Evolutionary conservation across 176 grass and related monocot genomes (phyloP).

Genomic region (Stipa capillata): DNA sequence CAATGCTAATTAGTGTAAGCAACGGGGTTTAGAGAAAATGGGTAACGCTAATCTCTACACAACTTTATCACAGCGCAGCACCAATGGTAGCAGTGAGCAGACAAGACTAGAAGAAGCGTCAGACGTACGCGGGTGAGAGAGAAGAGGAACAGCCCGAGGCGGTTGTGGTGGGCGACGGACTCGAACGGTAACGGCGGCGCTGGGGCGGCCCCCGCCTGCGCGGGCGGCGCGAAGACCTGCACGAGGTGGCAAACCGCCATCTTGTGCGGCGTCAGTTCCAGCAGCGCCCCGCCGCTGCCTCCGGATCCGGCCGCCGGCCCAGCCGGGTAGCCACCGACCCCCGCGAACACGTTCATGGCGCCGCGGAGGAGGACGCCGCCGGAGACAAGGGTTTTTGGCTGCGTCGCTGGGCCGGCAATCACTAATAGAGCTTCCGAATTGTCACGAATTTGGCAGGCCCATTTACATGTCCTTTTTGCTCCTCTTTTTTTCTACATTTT

Average conservation of each 20-base stretch:
- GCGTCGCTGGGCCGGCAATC: too few species aligned
- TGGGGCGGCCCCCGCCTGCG: conserved; percentile 17
- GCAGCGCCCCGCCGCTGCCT: conserved; percentile 14
- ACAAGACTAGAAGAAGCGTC: neutral
- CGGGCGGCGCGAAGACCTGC: conserved; percentile 68
- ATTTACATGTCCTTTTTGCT: too few species aligned
- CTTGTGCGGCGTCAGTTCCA: conserved; percentile 82
- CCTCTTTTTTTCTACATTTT: too few species aligned
- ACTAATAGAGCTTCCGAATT: too few species aligned
- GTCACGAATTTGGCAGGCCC: too few species aligned
- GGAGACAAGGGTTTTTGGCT: conserved; percentile 10
- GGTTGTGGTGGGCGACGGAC: conserved; percentile 62
- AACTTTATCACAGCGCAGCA: neutral
- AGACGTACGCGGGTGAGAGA: conserved; percentile 51
- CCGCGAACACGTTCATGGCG: conserved; percentile 51
- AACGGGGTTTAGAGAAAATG: neutral
- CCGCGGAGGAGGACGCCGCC: neutral
- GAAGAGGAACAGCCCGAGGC: conserved; percentile 86
- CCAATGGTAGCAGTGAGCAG: neutral
- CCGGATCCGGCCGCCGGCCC: neutral
- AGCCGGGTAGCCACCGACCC: neutral
- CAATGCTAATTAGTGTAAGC: neutral
- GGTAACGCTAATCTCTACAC: too few species aligned
- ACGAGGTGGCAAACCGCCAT: conserved; percentile 79
- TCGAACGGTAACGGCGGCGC: conserved; percentile 53